A percentile compares a stretch with the other conserved stretches of the same genome.
Evolutionary conservation across 257 asterid genomes (phyloP).

Genomic region (Solanum infundibuliforme): DNA sequence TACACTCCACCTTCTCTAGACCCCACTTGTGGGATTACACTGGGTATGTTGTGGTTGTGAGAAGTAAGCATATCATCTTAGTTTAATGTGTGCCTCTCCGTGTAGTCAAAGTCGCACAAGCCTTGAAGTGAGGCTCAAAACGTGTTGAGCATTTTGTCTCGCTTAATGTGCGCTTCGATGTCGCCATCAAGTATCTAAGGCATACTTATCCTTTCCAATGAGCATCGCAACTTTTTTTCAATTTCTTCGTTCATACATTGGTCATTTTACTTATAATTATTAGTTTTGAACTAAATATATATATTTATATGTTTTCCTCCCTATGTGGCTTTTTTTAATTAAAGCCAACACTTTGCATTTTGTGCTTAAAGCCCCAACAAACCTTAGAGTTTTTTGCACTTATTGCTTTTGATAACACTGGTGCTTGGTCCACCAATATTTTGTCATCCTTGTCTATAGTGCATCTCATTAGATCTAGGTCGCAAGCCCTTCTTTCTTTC

Average conservation of each 20-base stretch:
- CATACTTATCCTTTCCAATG: background rate
- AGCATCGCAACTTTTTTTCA: background rate
- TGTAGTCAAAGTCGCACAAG: background rate
- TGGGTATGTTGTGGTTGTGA: background rate
- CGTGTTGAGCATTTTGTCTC: background rate
- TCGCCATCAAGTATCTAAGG: background rate
- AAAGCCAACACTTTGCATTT: background rate
- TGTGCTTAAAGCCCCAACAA: background rate
- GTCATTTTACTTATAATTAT: too few species aligned
- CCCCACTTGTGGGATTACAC: background rate
- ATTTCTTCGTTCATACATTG: background rate
- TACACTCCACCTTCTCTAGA: background rate
- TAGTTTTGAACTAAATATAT: background rate
- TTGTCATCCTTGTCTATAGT: background rate
- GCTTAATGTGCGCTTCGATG: background rate
- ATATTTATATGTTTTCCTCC: background rate
- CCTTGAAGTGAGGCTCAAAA: background rate
- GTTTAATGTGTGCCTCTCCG: background rate
- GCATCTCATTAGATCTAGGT: background rate
- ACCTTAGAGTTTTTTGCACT: background rate
- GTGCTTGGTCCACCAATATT: background rate
- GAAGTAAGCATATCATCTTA: background rate
- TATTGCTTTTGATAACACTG: background rate
- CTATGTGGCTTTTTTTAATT: background rate
- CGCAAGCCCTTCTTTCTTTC: background rate